Conservation (phyloP, 2,329 filamentous ascomycete species). For the Chaetothyriales sp. region DNA sequence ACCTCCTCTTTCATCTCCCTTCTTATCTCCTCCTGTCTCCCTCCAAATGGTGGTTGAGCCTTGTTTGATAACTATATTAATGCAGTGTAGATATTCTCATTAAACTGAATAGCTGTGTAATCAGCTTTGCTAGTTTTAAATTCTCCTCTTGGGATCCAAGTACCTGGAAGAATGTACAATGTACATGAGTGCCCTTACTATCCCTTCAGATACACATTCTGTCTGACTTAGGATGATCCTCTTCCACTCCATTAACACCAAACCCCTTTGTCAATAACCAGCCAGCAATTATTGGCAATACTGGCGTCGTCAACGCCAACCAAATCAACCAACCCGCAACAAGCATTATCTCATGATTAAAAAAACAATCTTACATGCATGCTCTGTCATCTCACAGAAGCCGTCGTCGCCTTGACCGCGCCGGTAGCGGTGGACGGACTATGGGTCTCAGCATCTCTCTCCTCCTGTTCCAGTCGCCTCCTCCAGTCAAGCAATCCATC, state of each 20-base stretch:
- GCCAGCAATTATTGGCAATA: neutral
- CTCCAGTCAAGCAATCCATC: slow-evolving; percentile 68
- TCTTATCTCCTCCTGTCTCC: no score
- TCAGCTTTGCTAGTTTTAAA: no score
- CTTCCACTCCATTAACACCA: neutral
- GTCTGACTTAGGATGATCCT: neutral
- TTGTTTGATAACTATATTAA: no score
- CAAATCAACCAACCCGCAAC: neutral
- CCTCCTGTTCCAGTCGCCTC: slow-evolving; percentile 54
- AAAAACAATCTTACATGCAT: neutral
- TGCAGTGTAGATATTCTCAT: no score
- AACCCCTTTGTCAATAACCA: neutral
- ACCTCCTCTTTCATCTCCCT: no score
- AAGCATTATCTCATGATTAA: neutral
- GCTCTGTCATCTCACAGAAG: neutral
- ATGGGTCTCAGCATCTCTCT: slow-evolving; percentile 15
- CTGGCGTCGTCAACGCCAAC: neutral
- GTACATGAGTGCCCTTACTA: neutral
- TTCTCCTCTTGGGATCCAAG: no score
- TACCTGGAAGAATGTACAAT: no score
- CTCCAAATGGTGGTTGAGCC: no score
- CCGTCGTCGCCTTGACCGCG: neutral
- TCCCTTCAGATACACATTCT: neutral
- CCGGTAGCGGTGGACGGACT: neutral
- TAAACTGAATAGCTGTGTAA: no score